Base-by-base conservation (phyloP, 2,329 filamentous ascomycete genomes). In the Immersiporthe knoxdaviesiana region DNA sequence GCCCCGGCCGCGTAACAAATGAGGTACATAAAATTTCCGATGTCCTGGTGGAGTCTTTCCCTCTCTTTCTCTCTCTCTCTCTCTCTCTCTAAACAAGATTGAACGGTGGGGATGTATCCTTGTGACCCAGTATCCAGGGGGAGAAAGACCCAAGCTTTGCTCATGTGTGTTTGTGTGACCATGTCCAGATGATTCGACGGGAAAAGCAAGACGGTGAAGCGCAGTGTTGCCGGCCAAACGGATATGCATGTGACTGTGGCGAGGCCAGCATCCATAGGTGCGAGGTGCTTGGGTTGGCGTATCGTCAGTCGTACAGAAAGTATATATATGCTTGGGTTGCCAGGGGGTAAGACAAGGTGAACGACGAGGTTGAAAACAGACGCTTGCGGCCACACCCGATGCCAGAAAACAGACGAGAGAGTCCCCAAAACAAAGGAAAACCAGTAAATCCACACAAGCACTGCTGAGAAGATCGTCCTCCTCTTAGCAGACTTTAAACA, bases 331-430 rank as follows among this genome's bases (percentile, higher is more conserved):
- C 67, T 62, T 61, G 30, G 27, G 27, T 14, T 39, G 52, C 63
- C 37, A 59, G 47, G 47, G 41, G 41, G n/a, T n/a, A 27, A 37
- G 5, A 44, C 7, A 62, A 62, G n/a, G 30, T 62, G 66, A 67
- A 63, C 59, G 50, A 65, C 41, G 44, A 66, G 65, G 70, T 71
- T 35, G 4, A 12, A 65, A 65, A 69, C 65, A 67, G 67, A 69
- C 67, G 70, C 70, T 67, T 60, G 64, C 64, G 47, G 59, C 41
- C 54, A n/a, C 62, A 56, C 66, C 59, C 56, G 39, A 69, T 69
- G 41, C 63, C 47, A 68, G 63, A 61, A 18, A 61, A 60, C 35
- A 35, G n/a, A 27, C 47, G 21, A 66, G 30, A 62, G 54, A 52
- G 12, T n/a, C n/a, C n/a, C n/a, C n/a, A n/a, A n/a, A n/a, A n/a